Base-by-base conservation (phyloP, 2,329 filamentous ascomycete species). In the Apiospora aurea region DNA sequence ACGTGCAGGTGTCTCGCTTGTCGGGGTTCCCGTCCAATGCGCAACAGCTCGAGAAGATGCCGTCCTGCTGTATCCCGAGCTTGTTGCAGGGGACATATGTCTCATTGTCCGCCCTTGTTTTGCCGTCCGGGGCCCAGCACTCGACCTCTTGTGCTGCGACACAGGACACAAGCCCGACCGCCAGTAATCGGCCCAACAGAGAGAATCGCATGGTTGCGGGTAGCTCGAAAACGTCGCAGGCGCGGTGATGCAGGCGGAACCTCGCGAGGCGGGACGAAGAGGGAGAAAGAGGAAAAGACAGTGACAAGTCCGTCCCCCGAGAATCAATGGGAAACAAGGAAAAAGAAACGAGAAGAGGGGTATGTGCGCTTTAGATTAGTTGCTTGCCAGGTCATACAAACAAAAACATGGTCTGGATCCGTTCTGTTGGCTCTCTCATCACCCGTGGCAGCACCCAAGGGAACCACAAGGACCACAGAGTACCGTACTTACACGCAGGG, bases 1-100 rank as follows among this genome's bases (percentile, higher is more conserved):
- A 72, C 4, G 78, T 75, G 74, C 80, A 81, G 34, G 77, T 71
- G 64, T 81, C 79, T 49, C 78, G 74, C 43, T 75, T 67, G 0
- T 47, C 69, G 1, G 75, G 46, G 2, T 74, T 70, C 24, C 78
- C 79, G 68, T 79, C 77, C 1, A 81, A 72, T 16, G 74, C 74
- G 69, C 80, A 81, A 53, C 80, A 81, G 66, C 76, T 79, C 1
- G 80, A 81, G 66, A 77, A 75, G 46, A 80, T 73, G 53, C 78
- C 78, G 2, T 72, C 67, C 72, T 79, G 75, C 21, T 74, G 74
- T 67, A 80, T 79, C 11, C 79, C 79, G 14, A 80, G 77, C 70
- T 80, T 80, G 72, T 81, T 81, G 73, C 79, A 81, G 1, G 79
- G 78, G 6, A 80, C 77, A 66, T 79, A 77, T 2, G 76, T 79